Base-by-base conservation (phyloP, 805 yeast species). In the Starmerella bombi region DNA sequence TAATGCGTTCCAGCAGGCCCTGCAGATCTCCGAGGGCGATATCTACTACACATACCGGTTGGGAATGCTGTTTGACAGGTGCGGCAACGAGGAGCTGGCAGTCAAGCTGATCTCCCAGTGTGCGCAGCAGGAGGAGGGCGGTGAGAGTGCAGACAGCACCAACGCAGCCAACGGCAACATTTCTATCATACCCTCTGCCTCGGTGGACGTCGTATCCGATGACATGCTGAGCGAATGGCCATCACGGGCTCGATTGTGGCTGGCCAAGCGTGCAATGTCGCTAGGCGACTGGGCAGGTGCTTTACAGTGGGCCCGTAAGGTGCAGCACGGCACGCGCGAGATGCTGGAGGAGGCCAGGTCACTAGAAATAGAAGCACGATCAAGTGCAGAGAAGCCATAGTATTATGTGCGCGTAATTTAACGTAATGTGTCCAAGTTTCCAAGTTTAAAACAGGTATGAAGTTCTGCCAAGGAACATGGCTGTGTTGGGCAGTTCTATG, bases 271-370 rank as follows among this genome's bases (percentile, higher is more conserved):
- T 48, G 86, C 84, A 34, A 59, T 77, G 44, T 65, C 65, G 15
- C 59, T 61, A 31, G 64, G 70, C 12, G 72, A 74, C 45, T 85
- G 71, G 64, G 74, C 73, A 36, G 68, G 64, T 41, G 94, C 95
- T 0, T 76, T 76, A 46, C 72, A 69, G 37, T 73, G 79, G 55
- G 91, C 94, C 1, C 71, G 73, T 40, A 81, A 76, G 42, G 67
- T 84, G 49, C 68, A 72, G 4, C 71, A 67, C 39, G 93, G 49
- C 7, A 50, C 52, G 21, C 46, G 46, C 16, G 52, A 42, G 17
- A 39, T 40, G 43, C 74, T 85, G 16, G 95, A 85, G 52, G 95
- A 85, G 56, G 95, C 94, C 0, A 64, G 94, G 32, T 69, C 78
- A 0, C 78, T 86, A 25, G 82, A 88, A 0, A 67, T 85, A 52